phyloP scores from a whole-genome alignment of 164 flowering plant genomes.

The Nelumbo lutea region DNA sequence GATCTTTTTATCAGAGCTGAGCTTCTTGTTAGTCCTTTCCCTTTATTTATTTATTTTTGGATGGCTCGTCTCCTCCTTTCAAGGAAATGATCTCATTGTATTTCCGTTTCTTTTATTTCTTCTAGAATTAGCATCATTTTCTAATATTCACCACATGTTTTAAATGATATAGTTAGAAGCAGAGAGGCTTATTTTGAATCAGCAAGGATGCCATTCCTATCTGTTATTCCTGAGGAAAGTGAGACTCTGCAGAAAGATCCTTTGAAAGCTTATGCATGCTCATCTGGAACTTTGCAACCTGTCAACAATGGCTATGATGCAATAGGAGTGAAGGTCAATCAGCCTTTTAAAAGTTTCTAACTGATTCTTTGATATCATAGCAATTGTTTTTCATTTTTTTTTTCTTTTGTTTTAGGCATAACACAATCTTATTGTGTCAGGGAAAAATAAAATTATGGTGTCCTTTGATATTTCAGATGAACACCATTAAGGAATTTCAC shows the following conservation, averaged over 20 bases:
- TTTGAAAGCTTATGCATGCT: constrained; percentile 22
- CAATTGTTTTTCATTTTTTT: neutral
- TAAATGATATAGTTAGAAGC: constrained; percentile 38
- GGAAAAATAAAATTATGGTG: too few relatives aligned
- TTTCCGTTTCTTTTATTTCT: too few relatives aligned
- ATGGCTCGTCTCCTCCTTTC: too few relatives aligned
- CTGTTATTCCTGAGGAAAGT: constrained; percentile 34
- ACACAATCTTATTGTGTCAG: constrained; percentile 4
- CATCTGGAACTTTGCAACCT: constrained; percentile 25
- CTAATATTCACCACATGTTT: neutral
- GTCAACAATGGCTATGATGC: constrained; percentile 21
- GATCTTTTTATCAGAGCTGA: too few relatives aligned
- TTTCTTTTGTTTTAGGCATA: neutral
- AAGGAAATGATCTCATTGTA: too few relatives aligned
- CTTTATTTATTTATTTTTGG: too few relatives aligned
- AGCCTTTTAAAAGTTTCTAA: neutral
- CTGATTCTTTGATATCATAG: too few relatives aligned
- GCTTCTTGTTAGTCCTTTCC: too few relatives aligned
- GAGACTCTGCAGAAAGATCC: constrained; percentile 24
- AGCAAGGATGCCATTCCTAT: constrained; percentile 31
- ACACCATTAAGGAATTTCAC: constrained; percentile 15
- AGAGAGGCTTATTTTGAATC: constrained; percentile 38
- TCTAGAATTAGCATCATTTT: too few relatives aligned
- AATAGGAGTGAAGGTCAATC: constrained; percentile 36
- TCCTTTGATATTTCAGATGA: constrained; percentile 28